Evolutionary conservation across 306 rosid species (phyloP).

Genomic region (Quillaja saponaria): DNA sequence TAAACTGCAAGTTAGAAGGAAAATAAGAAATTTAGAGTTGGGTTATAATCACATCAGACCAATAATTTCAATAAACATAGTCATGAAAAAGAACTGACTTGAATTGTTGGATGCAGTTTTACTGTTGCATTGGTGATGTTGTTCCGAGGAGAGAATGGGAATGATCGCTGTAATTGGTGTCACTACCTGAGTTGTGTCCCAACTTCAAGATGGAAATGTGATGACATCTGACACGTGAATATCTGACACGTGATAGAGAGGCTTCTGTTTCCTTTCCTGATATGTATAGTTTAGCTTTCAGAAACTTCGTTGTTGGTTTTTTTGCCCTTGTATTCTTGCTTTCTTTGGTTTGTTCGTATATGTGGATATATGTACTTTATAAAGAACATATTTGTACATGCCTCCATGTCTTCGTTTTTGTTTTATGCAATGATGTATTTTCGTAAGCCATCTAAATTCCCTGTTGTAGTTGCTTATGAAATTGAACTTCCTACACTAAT

Average conservation of each 20-base stretch:
- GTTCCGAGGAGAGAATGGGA: conserved; percentile 56
- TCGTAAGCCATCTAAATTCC: too few species aligned
- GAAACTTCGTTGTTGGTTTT: conserved; percentile 7
- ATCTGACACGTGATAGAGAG: neutral
- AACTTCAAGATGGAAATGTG: conserved; percentile 68
- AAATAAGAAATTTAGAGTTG: too few species aligned
- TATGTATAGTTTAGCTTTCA: conserved; percentile 34
- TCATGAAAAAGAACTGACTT: conserved; percentile 15
- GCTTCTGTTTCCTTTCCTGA: neutral
- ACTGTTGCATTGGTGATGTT: conserved; percentile 60
- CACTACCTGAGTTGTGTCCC: conserved; percentile 71
- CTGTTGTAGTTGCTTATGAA: too few species aligned
- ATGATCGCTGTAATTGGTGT: conserved; percentile 76
- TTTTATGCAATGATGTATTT: too few species aligned
- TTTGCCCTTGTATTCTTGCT: neutral
- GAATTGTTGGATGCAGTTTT: conserved; percentile 46
- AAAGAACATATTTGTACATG: too few species aligned
- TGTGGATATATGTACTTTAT: conserved; percentile 1
- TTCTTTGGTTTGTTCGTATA: conserved; percentile 22
- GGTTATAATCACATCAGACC: too few species aligned
- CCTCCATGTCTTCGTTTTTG: too few species aligned
- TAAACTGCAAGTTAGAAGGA: too few species aligned
- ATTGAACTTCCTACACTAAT: too few species aligned
- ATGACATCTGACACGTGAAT: conserved; percentile 30
- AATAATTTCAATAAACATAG: conserved; percentile 18